Evolutionary conservation across 148 eudicot genomes (phyloP), one percentile per base, ranked within the genome.

Genomic region (Beta vulgaris): DNA sequence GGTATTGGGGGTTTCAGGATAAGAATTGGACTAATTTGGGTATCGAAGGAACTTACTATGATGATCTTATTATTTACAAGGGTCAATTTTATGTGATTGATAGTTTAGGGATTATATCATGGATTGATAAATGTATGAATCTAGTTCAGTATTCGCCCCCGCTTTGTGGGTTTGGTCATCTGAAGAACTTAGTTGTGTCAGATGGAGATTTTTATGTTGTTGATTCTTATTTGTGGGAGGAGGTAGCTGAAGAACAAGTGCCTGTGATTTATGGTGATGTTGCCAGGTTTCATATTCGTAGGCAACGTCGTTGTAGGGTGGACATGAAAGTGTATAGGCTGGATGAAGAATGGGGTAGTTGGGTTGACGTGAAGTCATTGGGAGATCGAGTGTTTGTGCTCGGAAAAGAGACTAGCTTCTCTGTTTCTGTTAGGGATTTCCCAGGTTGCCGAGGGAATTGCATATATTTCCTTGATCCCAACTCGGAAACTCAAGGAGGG

Each of bases 281-380:
- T n/a, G n/a, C n/a, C n/a, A n/a, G n/a, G n/a, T n/a, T n/a, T n/a
- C n/a, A n/a, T n/a, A n/a, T 48, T 42, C 68, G 16, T 61, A 73
- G 19, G 7, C 35, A 21, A 39, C 53, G 16, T 18, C 25, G 19
- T 3, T 23, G 3, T 4, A 57, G 39, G 34, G 67, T 55, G 42
- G 73, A 57, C 23, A 43, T 76, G 67, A 76, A 48, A 7, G 65
- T 76, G 36, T 76, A 68, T 57, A 68, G 51, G 42, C 46, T 76
- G 42, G 79, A 76, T 68, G 58, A 76, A 42, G 73, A 68, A 31
- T 76, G 79, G 79, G 79, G 79, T 48, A 67, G 37, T 54, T 76
- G 78, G 78, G 78, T 76, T 68, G 40, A 76, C 21, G 72, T 76
- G 12, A 55, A 32, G 11, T 67, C 73, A 15, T 53, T 76, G 32